phyloP scores from a whole-genome alignment of 2,329 filamentous ascomycete genomes.

The Trichoderma afroharzianum region DNA sequence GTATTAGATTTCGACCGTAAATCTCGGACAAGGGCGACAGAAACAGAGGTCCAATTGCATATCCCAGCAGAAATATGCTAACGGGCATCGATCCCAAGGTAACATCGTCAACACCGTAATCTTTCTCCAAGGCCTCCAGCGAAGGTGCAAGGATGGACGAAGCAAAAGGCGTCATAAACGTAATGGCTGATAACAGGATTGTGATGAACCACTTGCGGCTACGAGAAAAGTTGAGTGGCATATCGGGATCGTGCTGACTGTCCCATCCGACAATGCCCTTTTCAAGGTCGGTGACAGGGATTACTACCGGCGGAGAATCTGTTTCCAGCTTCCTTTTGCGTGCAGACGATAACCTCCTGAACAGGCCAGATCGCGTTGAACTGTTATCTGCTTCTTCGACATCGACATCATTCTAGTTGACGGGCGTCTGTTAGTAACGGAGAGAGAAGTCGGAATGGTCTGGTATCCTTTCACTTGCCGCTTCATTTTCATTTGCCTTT shows the following conservation, averaged over 20 bases:
- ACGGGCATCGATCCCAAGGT: slow-evolving; percentile 4
- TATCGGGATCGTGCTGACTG: slow-evolving; percentile 1
- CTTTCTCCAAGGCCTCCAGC: neutral
- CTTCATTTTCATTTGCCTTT: neutral
- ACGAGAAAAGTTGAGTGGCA: slow-evolving; percentile 9
- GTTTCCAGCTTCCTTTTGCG: neutral
- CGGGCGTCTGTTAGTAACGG: neutral
- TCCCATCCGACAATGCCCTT: slow-evolving; percentile 9
- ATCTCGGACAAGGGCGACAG: slow-evolving; percentile 60
- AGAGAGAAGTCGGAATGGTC: neutral
- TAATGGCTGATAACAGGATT: neutral
- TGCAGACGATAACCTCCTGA: neutral
- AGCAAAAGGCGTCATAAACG: slow-evolving; percentile 10
- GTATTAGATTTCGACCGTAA: slow-evolving; percentile 57
- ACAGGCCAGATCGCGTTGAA: neutral
- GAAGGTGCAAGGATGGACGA: slow-evolving; percentile 6
- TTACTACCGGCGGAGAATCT: neutral
- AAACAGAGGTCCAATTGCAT: slow-evolving; percentile 46
- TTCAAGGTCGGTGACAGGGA: slow-evolving; percentile 5
- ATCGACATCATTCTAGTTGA: neutral
- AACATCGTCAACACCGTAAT: neutral
- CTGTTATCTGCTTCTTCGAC: neutral
- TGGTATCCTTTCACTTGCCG: neutral
- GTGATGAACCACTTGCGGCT: slow-evolving; percentile 11
- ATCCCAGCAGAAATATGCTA: slow-evolving; percentile 7